phyloP scores from a whole-genome alignment of 139 green algal genomes.

The Bryopsis sp. region DNA sequence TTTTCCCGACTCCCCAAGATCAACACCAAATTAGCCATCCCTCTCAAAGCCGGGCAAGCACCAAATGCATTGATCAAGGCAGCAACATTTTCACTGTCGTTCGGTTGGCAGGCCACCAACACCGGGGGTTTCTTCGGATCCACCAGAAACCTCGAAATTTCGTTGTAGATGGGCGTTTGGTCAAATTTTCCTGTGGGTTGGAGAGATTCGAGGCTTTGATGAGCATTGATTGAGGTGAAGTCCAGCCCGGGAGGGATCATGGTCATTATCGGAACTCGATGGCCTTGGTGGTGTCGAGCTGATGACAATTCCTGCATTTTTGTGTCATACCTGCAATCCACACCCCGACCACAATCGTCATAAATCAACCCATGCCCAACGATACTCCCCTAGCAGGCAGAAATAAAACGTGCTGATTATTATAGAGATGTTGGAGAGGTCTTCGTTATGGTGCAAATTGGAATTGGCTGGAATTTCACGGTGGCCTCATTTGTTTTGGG shows the following conservation, averaged over 20 bases:
- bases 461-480: too few species aligned
- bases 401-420: too few species aligned
- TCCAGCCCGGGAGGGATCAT: constrained; percentile 86
- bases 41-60: constrained; percentile 54
- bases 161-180: constrained; percentile 22
- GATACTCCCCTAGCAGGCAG: too few species aligned
- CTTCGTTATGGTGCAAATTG: too few species aligned
- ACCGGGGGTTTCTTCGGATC: constrained; percentile 88
- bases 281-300: constrained; percentile 33
- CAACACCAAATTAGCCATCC: constrained; percentile 90
- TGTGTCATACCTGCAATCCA: constrained; percentile 33
- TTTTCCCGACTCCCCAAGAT: constrained; percentile 86
- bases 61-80: constrained; percentile 76
- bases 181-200: too few species aligned
- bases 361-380: too few species aligned
- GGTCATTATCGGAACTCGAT: constrained; percentile 78
- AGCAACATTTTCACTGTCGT: constrained; percentile 95
- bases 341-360: too few species aligned
- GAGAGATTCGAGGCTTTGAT: too few species aligned
- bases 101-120: constrained; percentile 81
- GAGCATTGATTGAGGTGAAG: constrained; percentile 47
- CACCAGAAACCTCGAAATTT: constrained; percentile 70
- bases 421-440: too few species aligned
- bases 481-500: too few species aligned
- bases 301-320: constrained; percentile 27